Percentiles rank a stretch among this genome's conserved stretches.
Evolutionary conservation across 441 rosid species (phyloP).

Genomic region (Gossypium aridum): DNA sequence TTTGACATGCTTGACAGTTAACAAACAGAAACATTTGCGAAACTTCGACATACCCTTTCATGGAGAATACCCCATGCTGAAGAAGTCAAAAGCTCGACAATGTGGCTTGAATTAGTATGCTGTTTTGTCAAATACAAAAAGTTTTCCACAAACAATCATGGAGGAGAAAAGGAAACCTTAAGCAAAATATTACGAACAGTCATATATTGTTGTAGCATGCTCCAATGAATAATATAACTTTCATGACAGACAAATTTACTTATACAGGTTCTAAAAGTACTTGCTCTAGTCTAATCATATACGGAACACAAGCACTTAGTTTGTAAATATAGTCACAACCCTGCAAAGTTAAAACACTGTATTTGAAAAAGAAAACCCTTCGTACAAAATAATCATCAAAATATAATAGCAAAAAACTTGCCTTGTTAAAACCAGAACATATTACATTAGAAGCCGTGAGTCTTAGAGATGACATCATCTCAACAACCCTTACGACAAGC

Average conservation of each 20-base stretch:
- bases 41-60: slow-evolving; percentile 46
- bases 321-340: not conserved
- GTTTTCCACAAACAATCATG: not conserved
- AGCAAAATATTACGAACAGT: not conserved
- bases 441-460: slow-evolving; percentile 33
- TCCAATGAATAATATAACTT: not conserved
- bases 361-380: not conserved
- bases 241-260: not conserved
- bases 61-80: slow-evolving; percentile 70
- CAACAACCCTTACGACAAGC: slow-evolving; percentile 56
- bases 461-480: slow-evolving; percentile 25
- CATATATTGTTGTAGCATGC: not conserved
- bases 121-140: slow-evolving; percentile 21
- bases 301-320: not conserved
- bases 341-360: not conserved
- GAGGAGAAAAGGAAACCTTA: not conserved
- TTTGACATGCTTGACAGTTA: not conserved
- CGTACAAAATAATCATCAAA: not conserved
- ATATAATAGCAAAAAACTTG: slow-evolving; percentile 14
- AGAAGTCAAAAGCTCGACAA: slow-evolving; percentile 45
- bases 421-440: slow-evolving; percentile 56
- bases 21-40: not conserved
- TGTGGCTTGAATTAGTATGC: slow-evolving; percentile 41
- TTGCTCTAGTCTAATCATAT: not conserved
- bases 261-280: not conserved